Evolutionary conservation across 768 basidiomycete genomes (phyloP), one percentile per base, ranked within the genome.

Genomic region (Mycena olivaceomarginata): DNA sequence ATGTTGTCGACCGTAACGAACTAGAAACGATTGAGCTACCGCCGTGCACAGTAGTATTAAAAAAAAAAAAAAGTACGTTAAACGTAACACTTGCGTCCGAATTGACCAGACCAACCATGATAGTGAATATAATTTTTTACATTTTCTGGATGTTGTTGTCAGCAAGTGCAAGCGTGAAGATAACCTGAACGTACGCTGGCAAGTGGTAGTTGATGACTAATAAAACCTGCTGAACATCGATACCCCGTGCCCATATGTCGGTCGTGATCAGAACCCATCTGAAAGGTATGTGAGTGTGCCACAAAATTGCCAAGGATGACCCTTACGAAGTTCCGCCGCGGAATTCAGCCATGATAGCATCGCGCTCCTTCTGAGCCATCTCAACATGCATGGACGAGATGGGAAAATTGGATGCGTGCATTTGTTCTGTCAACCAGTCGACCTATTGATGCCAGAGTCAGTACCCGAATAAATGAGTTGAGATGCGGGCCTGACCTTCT

Each of bases 101-200:
- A 99, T 74, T 98, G 97, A 84, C 98, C 98, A 74, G 98, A 98
- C 77, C 98, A 97, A 86, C 98, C 98, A 84, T 99, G 99, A 83
- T 98, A 96, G 89, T 99, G 98, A 81, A 99, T 99, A 89, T 99
- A 99, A 87, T n/a, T 99, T 99, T 92, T 99, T 98, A 91, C 96
- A 96, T 85, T 97, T 97, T 80, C 94, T 97, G 78, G 67, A 81
- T n/a, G n/a, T 51, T 73, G 18, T 41, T 70, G 64, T 69, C 68
- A 81, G 68, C 45, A 72, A 66, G 56, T 15, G 53, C 62, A 77
- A 75, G 70, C n/a, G 57, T 53, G 13, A 37, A 31, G 59, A 65
- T 45, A 63, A 77, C 70, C 16, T 78, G 62, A 65, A 89, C 93
- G 81, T 90, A 97, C 94, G 96, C 94, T 71, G 96, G 98, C 69